A percentile compares a stretch with the other conserved stretches of the same genome.
Conservation (phyloP, 2,329 filamentous ascomycete species). For the Fulvia fulva region DNA sequence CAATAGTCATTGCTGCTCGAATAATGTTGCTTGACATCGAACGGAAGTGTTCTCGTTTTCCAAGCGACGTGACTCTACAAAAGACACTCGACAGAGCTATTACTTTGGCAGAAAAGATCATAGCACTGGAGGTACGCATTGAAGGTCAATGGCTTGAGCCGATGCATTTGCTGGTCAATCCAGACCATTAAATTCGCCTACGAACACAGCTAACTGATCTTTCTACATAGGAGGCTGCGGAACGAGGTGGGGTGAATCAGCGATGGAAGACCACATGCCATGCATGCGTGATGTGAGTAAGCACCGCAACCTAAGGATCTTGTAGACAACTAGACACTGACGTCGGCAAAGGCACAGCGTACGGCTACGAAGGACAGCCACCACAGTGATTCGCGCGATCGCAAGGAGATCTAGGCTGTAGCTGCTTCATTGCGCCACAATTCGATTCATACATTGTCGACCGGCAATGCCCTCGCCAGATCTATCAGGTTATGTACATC, state of each 20-base stretch:
- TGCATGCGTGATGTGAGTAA: no score
- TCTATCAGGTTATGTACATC: neutral
- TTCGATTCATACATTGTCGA: neutral
- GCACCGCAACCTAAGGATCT: no score
- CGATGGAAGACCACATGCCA: no score
- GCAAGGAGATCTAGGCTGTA: neutral
- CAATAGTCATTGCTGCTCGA: neutral
- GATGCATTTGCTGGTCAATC: neutral
- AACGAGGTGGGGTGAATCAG: no score
- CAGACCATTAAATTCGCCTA: no score
- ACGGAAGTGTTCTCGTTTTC: neutral
- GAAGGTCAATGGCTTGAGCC: neutral
- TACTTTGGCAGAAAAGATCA: neutral
- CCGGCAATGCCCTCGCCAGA: neutral
- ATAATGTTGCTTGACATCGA: neutral
- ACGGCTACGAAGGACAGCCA: neutral
- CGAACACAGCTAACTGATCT: no score
- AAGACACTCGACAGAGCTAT: neutral
- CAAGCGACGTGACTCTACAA: neutral
- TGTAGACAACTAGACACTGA: no score
- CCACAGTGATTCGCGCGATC: neutral
- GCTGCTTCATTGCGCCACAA: neutral
- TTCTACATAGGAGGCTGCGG: no score
- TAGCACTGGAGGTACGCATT: neutral
- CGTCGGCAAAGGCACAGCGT: neutral